Percentiles rank a stretch among this genome's conserved stretches.
These are phyloP conservation scores for Medicago lupulina DNA, from an alignment of 306 rosid species.

Conservation along the genomic window DNA sequence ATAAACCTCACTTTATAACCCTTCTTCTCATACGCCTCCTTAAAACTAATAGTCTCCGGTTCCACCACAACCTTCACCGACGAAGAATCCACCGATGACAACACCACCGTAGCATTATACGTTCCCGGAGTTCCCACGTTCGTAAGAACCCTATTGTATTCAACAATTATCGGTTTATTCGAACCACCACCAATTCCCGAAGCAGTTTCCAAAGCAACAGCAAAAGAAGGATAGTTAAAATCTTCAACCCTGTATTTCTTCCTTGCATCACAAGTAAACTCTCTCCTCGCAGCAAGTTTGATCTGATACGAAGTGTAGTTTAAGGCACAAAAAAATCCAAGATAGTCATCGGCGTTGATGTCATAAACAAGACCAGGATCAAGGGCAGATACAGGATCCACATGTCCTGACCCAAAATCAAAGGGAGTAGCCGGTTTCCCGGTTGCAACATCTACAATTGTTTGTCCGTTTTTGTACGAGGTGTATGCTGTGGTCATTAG, in stretches of 20 bases:
- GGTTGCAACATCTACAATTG: conserved; percentile 60
- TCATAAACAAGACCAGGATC: conserved; percentile 97
- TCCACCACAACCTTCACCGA: conserved; percentile 70
- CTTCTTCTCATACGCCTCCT: conserved; percentile 62
- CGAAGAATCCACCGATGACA: conserved; percentile 39
- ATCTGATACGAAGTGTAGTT: conserved; percentile 59
- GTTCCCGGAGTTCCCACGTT: conserved; percentile 75
- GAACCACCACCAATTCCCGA: conserved; percentile 66
- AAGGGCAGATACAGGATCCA: conserved; percentile 75
- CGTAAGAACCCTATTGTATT: conserved; percentile 67
- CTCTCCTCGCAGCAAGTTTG: conserved; percentile 55
- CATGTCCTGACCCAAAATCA: conserved; percentile 90
- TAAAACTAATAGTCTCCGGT: conserved; percentile 66
- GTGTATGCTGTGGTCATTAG: conserved; percentile 91
- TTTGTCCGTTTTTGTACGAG: conserved; percentile 55
- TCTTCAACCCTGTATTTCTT: conserved; percentile 64
- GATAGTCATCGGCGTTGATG: conserved; percentile 59
- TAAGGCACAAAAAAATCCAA: conserved; percentile 75
- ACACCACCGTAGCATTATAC: conserved; percentile 57
- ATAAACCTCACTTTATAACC: conserved; percentile 72
- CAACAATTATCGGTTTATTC: conserved; percentile 49
- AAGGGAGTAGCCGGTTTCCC: conserved; percentile 77
- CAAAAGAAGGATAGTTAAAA: conserved; percentile 88
- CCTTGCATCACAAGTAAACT: conserved; percentile 57
- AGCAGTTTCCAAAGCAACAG: conserved; percentile 77